Evolutionary conservation across 106 monocot genomes (phyloP), one percentile per base, ranked within the genome.

Genomic region (Apostasia ramifera): DNA sequence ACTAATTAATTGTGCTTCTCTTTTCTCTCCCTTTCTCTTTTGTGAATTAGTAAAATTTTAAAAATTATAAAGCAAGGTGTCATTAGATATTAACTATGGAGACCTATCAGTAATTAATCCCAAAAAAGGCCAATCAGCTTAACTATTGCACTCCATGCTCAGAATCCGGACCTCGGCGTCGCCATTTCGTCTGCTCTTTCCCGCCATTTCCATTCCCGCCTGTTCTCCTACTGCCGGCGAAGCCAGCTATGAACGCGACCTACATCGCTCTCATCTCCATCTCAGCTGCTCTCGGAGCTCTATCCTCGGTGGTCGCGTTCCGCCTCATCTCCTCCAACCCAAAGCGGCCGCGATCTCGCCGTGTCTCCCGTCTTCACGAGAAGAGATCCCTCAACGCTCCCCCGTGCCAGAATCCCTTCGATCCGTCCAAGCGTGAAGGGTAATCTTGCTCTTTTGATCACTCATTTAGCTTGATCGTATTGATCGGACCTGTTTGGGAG

Each of bases 351-450:
- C 40, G 55, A 59, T 51, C 43, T 15, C 14, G 40, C 53, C 59
- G 11, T 39, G 2, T 38, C 54, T 68, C 55, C 2, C 37, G 55
- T 43, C 11, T 44, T 37, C 41, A 39, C 11, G n/a, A 55, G 53
- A 83, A 77, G 8, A 74, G 57, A 26, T 67, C 67, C 15, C 37
- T 53, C 57, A 53, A 62, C 6, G 55, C 44, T 54, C 43, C 78
- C 47, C 70, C 70, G 5, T 37, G 26, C 47, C 87, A 15, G 60
- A 66, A 70, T 51, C 94, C 94, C 67, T 94, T 85, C 81, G 85
- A 94, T 77, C 77, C 81, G 40, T 83, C 84, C 76, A 91, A 95
- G 62, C 85, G 94, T 46, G 76, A 77, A 66, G 85, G 91, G 94
- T 88, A 68, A 49, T 67, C 1, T 57, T 3, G 64, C 58, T 63